Base-by-base conservation (phyloP, 768 basidiomycete species). In the Sutorius australiensis region DNA sequence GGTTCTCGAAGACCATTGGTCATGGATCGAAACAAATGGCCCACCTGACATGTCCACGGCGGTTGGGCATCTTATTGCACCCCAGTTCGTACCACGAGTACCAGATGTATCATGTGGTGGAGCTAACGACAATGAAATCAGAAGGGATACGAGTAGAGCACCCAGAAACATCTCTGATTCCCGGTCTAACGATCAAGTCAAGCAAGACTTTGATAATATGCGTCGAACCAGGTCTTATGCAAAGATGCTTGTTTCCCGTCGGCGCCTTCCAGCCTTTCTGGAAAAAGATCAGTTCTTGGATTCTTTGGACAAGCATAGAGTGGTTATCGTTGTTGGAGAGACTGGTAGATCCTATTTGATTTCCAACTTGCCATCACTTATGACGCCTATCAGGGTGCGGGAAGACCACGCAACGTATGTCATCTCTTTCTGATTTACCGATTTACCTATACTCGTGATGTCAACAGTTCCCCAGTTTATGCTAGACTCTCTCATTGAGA, bases 261-360 rank as follows among this genome's bases (percentile, higher is more conserved):
- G 73, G 61, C 79, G 75, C 50, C 75, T 97, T 16, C 95, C 95
- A 11, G 92, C 92, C 2, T 95, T 87, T 72, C 64, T 76, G 21
- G 80, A 82, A 11, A 79, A 79, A 62, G 77, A 81, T 19, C 72
- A 78, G 13, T 90, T 97, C 58, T 69, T 93, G 44, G 50, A 72
- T 13, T 63, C 76, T 21, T 71, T 97, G 8, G 74, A 80, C 34
- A 70, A 64, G 10, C 82, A 81, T 59, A 75, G 84, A 44, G 89
- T 87, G 3, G 79, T 94, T 1, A 79, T 98, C 0, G 86, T 97
- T 0, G 88, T 95, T 5, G 95, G 95, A 41, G 94, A 95, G 70
- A 93, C 91, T 47, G 90, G 89, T 88, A 32, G 57, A 73, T 45
- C 10, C 16, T 14, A 39, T 27, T 47, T 38, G 36, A 44, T 40